Evolutionary conservation across 345 rosid species (phyloP), one percentile per base, ranked within the genome.

Genomic region (Populus tremula): DNA sequence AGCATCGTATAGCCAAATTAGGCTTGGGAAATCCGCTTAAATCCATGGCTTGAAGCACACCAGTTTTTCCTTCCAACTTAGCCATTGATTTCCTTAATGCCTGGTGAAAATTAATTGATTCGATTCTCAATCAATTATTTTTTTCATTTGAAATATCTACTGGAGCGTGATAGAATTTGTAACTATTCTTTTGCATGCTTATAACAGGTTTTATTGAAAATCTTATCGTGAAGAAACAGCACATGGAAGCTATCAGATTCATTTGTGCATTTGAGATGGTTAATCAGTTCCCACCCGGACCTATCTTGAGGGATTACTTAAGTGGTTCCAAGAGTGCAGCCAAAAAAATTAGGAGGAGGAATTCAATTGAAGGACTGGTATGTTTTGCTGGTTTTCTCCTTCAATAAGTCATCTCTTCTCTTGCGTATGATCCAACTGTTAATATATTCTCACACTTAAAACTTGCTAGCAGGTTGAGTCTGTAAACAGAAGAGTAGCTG

Each of bases 381-480:
- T n/a, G 39, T 72, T 47, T 73, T 45, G 16, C 47, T 11, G 11
- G 47, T 59, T 21, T n/a, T 62, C n/a, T 35, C 29, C 3, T 12
- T 59, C 25, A 16, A 13, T 25, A 36, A 59, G 17, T 23, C 47
- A 50, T 71, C 21, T 29, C 69, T 14, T 47, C 31, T 64, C 69
- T n/a, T 65, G 7, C 31, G 13, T 1, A 65, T 3, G 69, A 25
- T 65, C 38, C 69, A 25, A 2, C 25, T 56, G 21, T 47, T 4
- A 47, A 50, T 12, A 21, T 23, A 2, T 73, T 35, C 35, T 45
- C 61, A 13, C 27, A 31, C 61, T 25, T 31, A 54, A 4, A 54
- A 70, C 41, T 38, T 36, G 41, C 10, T 8, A 36, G 53, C 83
- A 88, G 91, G 63, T 71, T 13, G 70, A 63, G 72, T 81, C 78